Evolutionary conservation across 176 grass and related monocot species (phyloP), one percentile per base, ranked within the genome.

Genomic region (Pontederia crassipes): DNA sequence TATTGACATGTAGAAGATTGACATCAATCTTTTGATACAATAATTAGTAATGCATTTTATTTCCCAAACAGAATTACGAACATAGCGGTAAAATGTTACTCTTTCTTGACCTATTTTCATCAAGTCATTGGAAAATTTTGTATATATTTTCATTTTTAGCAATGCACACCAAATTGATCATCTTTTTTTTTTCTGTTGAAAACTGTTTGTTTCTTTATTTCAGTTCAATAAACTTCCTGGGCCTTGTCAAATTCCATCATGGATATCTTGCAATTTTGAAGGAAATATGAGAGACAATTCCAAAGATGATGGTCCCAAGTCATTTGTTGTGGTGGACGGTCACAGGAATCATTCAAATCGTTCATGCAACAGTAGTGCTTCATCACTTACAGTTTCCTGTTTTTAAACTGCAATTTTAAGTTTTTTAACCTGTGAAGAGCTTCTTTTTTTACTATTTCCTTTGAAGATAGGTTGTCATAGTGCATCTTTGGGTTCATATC

Each of bases 261-360:
- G 93, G 93, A 82, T 98, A 81, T 83, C 74, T 61, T 98, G 84
- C 45, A 82, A 92, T 68, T 75, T 83, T 57, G 82, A 84, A 76
- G 93, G 85, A 74, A 92, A 98, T 60, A 48, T 27, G 56, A 62
- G 80, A 73, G 70, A 27, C 58, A 58, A 20, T 52, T n/a, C 54
- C 28, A 88, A 88, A 57, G 68, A 57, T 69, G 77, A 65, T 40
- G 88, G 61, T 63, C 27, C 77, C 47, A 67, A 70, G 52, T 72
- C 72, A 64, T 58, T 73, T 66, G 67, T 45, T 67, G 35, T 70
- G 51, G n/a, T 9, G 46, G 57, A 9, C 29, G 75, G 71, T 61
- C 45, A 56, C 68, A 73, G 52, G 68, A 50, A 13, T 14, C 62
- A 17, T 50, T 64, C 1, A 0, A 76, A 53, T 77, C 28, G 11